Percentiles rank a stretch among this genome's conserved stretches.
Evolutionary conservation across 805 yeast genomes (phyloP).

Genomic region (Candida gorgasii): DNA sequence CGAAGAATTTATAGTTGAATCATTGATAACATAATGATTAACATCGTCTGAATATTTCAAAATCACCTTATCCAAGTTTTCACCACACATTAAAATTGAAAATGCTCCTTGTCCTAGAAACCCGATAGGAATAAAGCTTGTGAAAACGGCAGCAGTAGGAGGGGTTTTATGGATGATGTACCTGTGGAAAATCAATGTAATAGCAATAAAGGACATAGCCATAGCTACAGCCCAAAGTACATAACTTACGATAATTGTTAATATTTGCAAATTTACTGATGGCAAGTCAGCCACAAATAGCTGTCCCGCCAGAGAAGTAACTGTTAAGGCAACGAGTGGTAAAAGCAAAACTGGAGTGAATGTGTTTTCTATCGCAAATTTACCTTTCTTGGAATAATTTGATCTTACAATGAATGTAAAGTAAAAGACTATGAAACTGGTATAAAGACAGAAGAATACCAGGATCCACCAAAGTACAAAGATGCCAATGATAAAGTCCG

Average conservation of each 20-base stretch:
- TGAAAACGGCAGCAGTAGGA: conserved; percentile 51
- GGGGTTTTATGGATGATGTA: conserved; percentile 62
- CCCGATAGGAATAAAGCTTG: conserved; percentile 80
- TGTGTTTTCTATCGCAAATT: conserved; percentile 20
- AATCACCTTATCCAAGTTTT: conserved; percentile 32
- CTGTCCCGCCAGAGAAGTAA: conserved; percentile 71
- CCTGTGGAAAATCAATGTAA: conserved; percentile 61
- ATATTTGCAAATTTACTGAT: conserved; percentile 40
- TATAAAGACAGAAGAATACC: conserved; percentile 50
- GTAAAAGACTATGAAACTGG: conserved; percentile 62
- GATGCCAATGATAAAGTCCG: conserved; percentile 46
- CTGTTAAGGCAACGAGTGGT: conserved; percentile 81
- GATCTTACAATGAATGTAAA: conserved; percentile 46
- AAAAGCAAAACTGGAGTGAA: conserved; percentile 62
- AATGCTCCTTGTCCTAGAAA: conserved; percentile 84
- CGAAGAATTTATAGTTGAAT: conserved; percentile 12
- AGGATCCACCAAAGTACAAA: conserved; percentile 73
- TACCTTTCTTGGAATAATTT: conserved; percentile 18
- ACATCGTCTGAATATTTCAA: neutral
- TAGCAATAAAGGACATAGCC: conserved; percentile 54
- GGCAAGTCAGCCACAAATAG: conserved; percentile 49
- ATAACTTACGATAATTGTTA: conserved; percentile 55
- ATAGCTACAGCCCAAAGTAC: conserved; percentile 73
- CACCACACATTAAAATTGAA: conserved; percentile 59
- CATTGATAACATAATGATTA: conserved; percentile 8